Evolutionary conservation across 345 rosid species (phyloP).

Genomic region (Punica granatum): DNA sequence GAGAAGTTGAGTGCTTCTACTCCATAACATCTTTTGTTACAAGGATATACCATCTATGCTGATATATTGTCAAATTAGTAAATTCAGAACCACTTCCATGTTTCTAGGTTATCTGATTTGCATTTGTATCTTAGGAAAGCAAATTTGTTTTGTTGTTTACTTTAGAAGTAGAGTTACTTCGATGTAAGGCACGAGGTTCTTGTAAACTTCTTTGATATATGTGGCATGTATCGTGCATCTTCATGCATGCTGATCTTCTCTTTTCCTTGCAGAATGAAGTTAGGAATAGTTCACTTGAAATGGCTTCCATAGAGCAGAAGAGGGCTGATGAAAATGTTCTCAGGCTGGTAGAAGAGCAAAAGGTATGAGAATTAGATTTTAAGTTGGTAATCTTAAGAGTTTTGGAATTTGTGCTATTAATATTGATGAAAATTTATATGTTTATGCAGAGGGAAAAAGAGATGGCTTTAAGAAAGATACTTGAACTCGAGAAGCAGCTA

Average conservation of each 20-base stretch:
- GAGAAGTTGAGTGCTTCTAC: too few relatives aligned
- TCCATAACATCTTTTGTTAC: too few relatives aligned
- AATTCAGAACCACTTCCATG: too few relatives aligned
- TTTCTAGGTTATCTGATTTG: too few relatives aligned
- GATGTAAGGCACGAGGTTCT: neutral
- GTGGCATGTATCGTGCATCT: neutral
- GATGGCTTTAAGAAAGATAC: constrained; percentile 48
- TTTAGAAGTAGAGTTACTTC: neutral
- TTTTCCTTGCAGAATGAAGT: constrained; percentile 40
- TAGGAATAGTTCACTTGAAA: constrained; percentile 52
- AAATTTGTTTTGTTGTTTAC: neutral
- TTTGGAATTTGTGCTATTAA: neutral
- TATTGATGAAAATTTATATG: neutral
- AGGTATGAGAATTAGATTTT: constrained; percentile 31
- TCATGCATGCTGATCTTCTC: constrained; percentile 12
- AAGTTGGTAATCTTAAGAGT: neutral
- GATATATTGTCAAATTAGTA: too few relatives aligned
- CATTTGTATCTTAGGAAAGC: neutral
- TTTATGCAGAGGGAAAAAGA: constrained; percentile 71
- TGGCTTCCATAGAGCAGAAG: constrained; percentile 76
- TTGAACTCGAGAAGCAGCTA: constrained; percentile 56
- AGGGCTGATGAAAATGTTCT: constrained; percentile 68
- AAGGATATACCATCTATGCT: too few relatives aligned
- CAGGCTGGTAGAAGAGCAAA: constrained; percentile 70
- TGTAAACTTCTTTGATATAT: neutral